Conservation (phyloP, 1,284 basidiomycete species). For the Athelia psychrophila region DNA sequence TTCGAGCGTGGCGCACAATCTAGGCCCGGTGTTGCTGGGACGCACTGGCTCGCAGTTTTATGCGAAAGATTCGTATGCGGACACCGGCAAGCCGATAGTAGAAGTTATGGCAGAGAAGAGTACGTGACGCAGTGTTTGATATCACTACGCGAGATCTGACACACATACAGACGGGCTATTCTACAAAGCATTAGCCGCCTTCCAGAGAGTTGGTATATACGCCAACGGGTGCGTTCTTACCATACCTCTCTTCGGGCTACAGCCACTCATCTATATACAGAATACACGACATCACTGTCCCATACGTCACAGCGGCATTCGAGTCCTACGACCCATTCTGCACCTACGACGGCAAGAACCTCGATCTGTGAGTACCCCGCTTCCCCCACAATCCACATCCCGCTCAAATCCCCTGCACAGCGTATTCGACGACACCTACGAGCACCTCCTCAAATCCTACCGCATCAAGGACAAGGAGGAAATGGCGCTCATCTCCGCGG, state of each 20-base stretch:
- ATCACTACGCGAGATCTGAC: slow-evolving; percentile 1
- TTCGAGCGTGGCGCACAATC: slow-evolving; percentile 37
- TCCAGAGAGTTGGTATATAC: slow-evolving; percentile 75
- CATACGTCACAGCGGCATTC: slow-evolving; percentile 77
- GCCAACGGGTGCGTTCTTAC: slow-evolving; percentile 69
- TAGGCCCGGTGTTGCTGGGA: slow-evolving; percentile 78
- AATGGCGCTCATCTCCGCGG: slow-evolving; percentile 18
- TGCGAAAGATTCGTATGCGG: slow-evolving; percentile 71
- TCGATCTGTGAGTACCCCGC: slow-evolving; percentile 60
- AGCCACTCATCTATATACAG: slow-evolving; percentile 23
- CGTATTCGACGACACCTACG: slow-evolving; percentile 53
- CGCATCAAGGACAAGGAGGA: slow-evolving; percentile 13
- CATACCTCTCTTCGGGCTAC: slow-evolving; percentile 1
- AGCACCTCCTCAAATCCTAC: slow-evolving; percentile 53
- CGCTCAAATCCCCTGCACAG: too few relatives aligned
- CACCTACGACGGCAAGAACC: slow-evolving; percentile 42
- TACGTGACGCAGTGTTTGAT: slow-evolving; percentile 21
- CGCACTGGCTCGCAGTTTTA: slow-evolving; percentile 85
- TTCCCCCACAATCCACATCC: neutral
- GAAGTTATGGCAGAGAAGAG: slow-evolving; percentile 87
- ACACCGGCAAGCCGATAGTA: slow-evolving; percentile 66
- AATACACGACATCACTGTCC: slow-evolving; percentile 78
- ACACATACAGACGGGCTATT: slow-evolving; percentile 63
- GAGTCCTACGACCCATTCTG: slow-evolving; percentile 71
- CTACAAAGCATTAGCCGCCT: slow-evolving; percentile 69